phyloP scores from a whole-genome alignment of 2,329 filamentous ascomycete genomes.

The Cladosporium halotolerans region DNA sequence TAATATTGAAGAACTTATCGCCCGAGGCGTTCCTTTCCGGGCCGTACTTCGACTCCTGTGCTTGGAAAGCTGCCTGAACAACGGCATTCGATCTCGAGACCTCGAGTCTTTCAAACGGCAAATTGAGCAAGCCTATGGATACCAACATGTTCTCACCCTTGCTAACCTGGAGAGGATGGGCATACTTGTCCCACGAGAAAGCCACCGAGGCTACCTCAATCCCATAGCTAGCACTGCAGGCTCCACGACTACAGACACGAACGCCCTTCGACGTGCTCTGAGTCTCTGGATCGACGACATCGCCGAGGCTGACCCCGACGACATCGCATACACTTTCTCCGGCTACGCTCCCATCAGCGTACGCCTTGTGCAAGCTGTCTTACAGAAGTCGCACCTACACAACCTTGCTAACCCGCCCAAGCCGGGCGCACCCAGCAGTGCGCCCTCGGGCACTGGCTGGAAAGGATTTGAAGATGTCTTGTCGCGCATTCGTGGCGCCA shows the following conservation, averaged over 20 bases:
- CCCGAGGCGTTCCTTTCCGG: conserved; percentile 72
- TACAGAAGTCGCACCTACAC: conserved; percentile 82
- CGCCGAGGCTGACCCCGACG: conserved; percentile 87
- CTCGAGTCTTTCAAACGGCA: conserved; percentile 83
- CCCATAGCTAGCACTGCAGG: conserved; percentile 60
- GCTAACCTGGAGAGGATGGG: conserved; percentile 83
- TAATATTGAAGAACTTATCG: conserved; percentile 88
- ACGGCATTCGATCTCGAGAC: conserved; percentile 81
- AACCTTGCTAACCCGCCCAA: conserved; percentile 41
- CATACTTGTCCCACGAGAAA: conserved; percentile 67
- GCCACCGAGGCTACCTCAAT: conserved; percentile 73
- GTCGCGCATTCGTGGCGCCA: conserved; percentile 79
- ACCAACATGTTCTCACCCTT: conserved; percentile 88
- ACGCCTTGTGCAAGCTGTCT: conserved; percentile 81
- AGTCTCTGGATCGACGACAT: conserved; percentile 93
- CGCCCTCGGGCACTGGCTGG: conserved; percentile 65
- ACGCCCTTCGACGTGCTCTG: conserved; percentile 76
- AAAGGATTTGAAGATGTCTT: conserved; percentile 88
- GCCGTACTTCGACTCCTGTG: conserved; percentile 80
- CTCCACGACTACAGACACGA: conserved; percentile 63
- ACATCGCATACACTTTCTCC: conserved; percentile 96
- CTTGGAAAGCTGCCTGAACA: conserved; percentile 83
- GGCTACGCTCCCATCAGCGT: conserved; percentile 92
- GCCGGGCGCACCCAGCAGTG: conserved; percentile 35
- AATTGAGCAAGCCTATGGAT: conserved; percentile 86